Base-by-base conservation (phyloP, 495 filamentous ascomycete genomes). In the Hypoxylon fuscum region DNA sequence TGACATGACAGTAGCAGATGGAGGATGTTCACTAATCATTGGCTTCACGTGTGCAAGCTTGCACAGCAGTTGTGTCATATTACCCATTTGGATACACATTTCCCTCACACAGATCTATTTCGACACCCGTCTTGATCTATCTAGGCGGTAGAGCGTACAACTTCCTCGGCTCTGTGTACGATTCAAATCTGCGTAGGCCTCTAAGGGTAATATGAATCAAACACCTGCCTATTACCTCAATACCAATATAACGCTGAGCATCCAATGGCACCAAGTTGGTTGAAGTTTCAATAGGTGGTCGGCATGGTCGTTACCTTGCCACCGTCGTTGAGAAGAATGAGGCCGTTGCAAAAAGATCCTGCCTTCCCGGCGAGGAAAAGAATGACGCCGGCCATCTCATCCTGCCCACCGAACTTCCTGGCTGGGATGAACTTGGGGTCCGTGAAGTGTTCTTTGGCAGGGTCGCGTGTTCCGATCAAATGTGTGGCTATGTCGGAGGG, bases 331-430 rank as follows among this genome's bases (percentile, higher is more conserved):
- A 87, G 50, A 9, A 87, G 55, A 21, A 86, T 74, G n/a, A 64
- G 74, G 1, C 87, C 87, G 56, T 85, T 88, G 42, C 75, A 79
- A 68, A 81, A 90, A 7, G 78, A 76, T 1, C 87, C 86, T 5
- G 72, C 70, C 40, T 51, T 59, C 29, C 66, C 64, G 0, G 68
- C 72, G 7, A 73, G 60, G 38, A 69, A 72, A 0, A 64, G 48
- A 11, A 59, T 14, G n/a, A 5, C 2, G 15, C 37, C 37, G 6
- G 37, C 37, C 37, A 40, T 40, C 8, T 40, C 37, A 20, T 40
- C 37, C 0, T 74, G 65, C 1, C 62, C 68, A 10, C 83, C 84
- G 25, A 75, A 62, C 38, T 81, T 63, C 5, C 77, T 76, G 14
- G 80, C 66, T 3, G 85, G 83, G 25, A 85, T 78, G 59, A 77